phyloP scores from a whole-genome alignment of 2,329 filamentous ascomycete genomes.

The Aureobasidium sp. region DNA sequence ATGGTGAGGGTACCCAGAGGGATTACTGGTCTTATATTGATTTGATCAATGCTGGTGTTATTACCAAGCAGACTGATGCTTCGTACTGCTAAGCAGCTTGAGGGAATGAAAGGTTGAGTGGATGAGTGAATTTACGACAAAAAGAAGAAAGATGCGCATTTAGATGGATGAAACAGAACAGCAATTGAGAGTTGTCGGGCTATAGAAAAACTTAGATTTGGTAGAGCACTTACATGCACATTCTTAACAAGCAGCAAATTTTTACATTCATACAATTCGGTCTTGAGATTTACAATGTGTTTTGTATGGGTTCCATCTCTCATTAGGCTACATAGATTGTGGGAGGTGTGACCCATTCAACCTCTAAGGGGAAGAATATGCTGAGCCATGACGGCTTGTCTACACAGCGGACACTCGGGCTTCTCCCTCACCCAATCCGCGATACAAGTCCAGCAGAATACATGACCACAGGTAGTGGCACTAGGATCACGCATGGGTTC shows the following conservation, averaged over 20 bases:
- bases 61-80: constrained; percentile 9
- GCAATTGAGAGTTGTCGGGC: no score
- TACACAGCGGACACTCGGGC: constrained; percentile 94
- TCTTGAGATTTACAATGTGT: no score
- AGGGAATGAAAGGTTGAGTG: no score
- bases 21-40: constrained; percentile 27
- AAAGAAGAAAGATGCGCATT: no score
- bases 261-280: no score
- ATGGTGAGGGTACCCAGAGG: constrained; percentile 25
- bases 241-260: no score
- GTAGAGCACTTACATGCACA: no score
- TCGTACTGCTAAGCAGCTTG: neutral
- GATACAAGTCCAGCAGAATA: constrained; percentile 98
- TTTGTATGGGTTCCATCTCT: no score
- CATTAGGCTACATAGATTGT: neutral
- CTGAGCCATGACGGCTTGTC: constrained; percentile 83
- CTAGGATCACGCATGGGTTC: constrained; percentile 93
- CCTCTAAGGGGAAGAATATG: constrained; percentile 84
- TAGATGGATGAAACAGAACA: no score
- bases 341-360: constrained; percentile 31
- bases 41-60: constrained; percentile 23
- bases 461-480: constrained; percentile 93
- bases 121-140: no score
- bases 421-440: constrained; percentile 96
- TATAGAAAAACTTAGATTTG: no score